These are phyloP conservation scores for Monascus purpureus DNA, from an alignment of 495 filamentous ascomycete genomes.

Conservation along the genomic window DNA sequence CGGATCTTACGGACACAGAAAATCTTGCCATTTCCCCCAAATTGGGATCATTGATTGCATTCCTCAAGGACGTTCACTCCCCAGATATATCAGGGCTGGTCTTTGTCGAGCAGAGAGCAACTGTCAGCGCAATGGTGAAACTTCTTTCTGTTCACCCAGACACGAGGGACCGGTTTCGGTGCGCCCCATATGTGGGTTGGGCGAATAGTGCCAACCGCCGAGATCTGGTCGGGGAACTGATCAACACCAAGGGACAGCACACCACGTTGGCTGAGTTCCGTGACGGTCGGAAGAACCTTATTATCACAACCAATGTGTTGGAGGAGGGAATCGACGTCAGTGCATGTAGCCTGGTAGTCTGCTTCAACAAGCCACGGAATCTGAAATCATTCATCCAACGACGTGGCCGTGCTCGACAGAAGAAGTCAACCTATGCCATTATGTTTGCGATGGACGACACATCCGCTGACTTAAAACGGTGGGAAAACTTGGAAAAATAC, in stretches of 20 bases:
- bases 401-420: conserved; percentile 66
- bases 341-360: conserved; percentile 76
- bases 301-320: conserved; percentile 71
- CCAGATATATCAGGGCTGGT: conserved; percentile 53
- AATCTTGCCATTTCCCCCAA: conserved; percentile 35
- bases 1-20: conserved; percentile 9
- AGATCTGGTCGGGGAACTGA: conserved; percentile 46
- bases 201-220: conserved; percentile 36
- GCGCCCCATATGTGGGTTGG: conserved; percentile 53
- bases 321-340: conserved; percentile 91
- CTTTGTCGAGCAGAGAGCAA: conserved; percentile 63
- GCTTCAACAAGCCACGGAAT: conserved; percentile 61
- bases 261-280: conserved; percentile 56
- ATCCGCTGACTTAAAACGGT: conserved; percentile 27
- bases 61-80: conserved; percentile 29
- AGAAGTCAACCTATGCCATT: conserved; percentile 56
- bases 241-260: conserved; percentile 37
- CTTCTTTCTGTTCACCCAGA: conserved; percentile 48
- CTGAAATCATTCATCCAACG: conserved; percentile 83
- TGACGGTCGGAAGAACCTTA: conserved; percentile 53
- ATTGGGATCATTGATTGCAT: conserved; percentile 35
- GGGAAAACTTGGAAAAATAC: conserved; percentile 48
- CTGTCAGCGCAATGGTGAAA: conserved; percentile 50
- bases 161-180: conserved; percentile 43
- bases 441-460: conserved; percentile 35